A percentile compares a stretch with the other conserved stretches of the same genome.
Evolutionary conservation across 352 stramenopile species (phyloP).

Genomic region (Phytophthora hibernalis): DNA sequence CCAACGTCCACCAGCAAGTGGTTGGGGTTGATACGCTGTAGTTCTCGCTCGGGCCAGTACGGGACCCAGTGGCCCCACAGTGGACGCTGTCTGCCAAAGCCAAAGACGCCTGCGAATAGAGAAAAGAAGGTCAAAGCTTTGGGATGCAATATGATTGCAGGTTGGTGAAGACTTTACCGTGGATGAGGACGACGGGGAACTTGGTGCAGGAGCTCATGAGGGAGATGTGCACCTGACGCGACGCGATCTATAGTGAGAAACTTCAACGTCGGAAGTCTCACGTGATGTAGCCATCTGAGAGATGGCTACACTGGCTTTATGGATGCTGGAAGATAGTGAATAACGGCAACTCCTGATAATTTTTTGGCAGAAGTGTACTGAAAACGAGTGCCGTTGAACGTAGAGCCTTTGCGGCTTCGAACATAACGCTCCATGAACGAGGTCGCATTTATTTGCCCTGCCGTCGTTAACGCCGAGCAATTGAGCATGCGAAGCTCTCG

Average conservation of each 20-base stretch:
- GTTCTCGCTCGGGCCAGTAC: conserved; percentile 64
- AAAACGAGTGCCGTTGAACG: too few species aligned
- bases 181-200: conserved; percentile 70
- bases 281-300: background rate
- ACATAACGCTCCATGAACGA: too few species aligned
- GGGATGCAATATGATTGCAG: background rate
- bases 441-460: too few species aligned
- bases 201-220: conserved; percentile 47
- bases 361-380: too few species aligned
- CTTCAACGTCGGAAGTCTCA: background rate
- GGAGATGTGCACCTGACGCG: background rate
- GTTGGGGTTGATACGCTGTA: conserved; percentile 60
- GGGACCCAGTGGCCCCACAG: conserved; percentile 53
- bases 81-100: conserved; percentile 55
- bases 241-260: background rate
- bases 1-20: conserved; percentile 70
- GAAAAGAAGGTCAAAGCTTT: background rate
- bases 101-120: conserved; percentile 53
- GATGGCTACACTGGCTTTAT: background rate
- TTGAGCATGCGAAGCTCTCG: too few species aligned
- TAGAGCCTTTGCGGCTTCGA: too few species aligned
- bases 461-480: too few species aligned
- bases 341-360: too few species aligned
- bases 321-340: too few species aligned
- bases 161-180: conserved; percentile 36